Evolutionary conservation across 1,284 basidiomycete genomes (phyloP).

Genomic region (Bondarzewia mesenterica): DNA sequence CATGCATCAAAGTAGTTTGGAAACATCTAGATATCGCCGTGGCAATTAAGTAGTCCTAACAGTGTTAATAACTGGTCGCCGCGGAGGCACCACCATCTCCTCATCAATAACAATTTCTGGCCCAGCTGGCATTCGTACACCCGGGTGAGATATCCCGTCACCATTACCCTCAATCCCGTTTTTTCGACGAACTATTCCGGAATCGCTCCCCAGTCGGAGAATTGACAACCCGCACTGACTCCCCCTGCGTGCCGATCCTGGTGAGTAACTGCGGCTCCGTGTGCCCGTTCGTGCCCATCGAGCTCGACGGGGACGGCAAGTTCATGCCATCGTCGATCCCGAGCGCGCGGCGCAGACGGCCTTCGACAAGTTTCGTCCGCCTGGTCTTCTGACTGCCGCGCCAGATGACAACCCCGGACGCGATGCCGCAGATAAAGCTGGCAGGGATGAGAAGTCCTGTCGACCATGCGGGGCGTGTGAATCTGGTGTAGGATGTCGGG

Average conservation of each 20-base stretch:
- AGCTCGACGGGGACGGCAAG: no score
- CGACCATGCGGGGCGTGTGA: constrained; percentile 57
- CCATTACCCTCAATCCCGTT: no score
- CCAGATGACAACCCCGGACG: constrained; percentile 75
- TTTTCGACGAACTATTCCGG: no score
- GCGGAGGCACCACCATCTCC: constrained; percentile 25
- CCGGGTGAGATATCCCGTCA: no score
- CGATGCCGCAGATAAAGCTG: constrained; percentile 76
- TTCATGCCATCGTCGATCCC: constrained; percentile 14
- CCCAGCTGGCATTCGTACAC: no score
- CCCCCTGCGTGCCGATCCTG: no score
- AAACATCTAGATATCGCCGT: background rate
- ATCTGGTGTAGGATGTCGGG: constrained; percentile 25
- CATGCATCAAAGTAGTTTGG: background rate
- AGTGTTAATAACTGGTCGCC: no score
- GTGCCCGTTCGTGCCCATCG: no score
- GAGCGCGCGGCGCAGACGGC: constrained; percentile 63
- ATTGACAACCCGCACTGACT: no score
- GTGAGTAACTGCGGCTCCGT: no score
- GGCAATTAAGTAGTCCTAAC: no score
- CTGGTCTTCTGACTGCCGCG: constrained; percentile 73
- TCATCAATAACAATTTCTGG: constrained; percentile 22
- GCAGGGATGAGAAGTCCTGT: constrained; percentile 69
- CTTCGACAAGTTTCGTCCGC: constrained; percentile 66
- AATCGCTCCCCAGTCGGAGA: no score